Evolutionary conservation across 208 protist genomes (phyloP).

Genomic region (Trypanosoma cruzi): DNA sequence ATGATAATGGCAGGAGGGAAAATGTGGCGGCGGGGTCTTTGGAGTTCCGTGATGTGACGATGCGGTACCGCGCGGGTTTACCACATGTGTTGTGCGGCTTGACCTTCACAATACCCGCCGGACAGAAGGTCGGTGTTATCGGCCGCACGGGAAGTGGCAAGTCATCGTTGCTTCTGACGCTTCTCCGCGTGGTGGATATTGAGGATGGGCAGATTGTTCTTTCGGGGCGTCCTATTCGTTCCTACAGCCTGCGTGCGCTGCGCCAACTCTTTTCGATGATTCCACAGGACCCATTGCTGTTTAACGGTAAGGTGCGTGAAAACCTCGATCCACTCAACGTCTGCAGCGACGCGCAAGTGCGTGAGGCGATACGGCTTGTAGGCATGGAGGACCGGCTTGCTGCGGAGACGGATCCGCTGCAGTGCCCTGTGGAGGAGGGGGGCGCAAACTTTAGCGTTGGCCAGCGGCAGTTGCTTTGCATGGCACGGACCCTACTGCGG

Average conservation of each 20-base stretch:
- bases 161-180: slow-evolving; percentile 71
- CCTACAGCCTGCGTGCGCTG: slow-evolving; percentile 51
- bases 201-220: slow-evolving; percentile 48
- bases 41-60: slow-evolving; percentile 54
- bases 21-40: slow-evolving; percentile 32
- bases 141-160: slow-evolving; percentile 88
- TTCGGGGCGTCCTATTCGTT: slow-evolving; percentile 29
- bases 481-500: slow-evolving; percentile 32
- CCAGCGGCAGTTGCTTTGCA: slow-evolving; percentile 34
- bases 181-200: slow-evolving; percentile 68
- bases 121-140: slow-evolving; percentile 84
- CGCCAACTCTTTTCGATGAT: slow-evolving; percentile 72
- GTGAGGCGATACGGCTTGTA: slow-evolving; percentile 42
- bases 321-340: slow-evolving; percentile 74
- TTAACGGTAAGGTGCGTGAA: slow-evolving; percentile 69
- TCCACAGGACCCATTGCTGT: slow-evolving; percentile 81
- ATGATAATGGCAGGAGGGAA: not conserved
- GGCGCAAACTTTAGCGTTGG: slow-evolving; percentile 36
- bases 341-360: slow-evolving; percentile 43
- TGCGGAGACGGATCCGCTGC: slow-evolving; percentile 29
- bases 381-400: slow-evolving; percentile 46
- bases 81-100: slow-evolving; percentile 76
- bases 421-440: slow-evolving; percentile 29
- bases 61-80: slow-evolving; percentile 80
- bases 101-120: slow-evolving; percentile 43